phyloP scores from a whole-genome alignment of 2,329 filamentous ascomycete species.

The Ceratocystis variospora region DNA sequence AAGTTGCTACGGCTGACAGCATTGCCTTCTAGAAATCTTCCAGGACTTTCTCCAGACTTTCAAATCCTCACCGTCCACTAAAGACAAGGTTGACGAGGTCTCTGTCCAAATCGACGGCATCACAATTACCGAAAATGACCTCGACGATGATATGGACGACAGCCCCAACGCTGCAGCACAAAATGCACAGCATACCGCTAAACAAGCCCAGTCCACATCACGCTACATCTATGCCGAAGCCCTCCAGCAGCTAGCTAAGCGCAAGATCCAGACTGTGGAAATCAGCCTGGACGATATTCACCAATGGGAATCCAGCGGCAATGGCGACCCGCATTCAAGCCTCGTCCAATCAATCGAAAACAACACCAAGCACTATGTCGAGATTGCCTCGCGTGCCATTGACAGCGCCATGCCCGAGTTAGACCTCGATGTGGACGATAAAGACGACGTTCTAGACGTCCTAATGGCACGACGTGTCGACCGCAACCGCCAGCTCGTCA shows the following conservation, averaged over 20 bases:
- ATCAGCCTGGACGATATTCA: conserved; percentile 84
- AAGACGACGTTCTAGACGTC: conserved; percentile 92
- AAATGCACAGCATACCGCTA: conserved; percentile 33
- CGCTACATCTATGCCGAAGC: conserved; percentile 80
- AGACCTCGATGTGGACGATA: conserved; percentile 67
- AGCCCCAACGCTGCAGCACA: conserved; percentile 41
- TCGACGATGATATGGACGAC: conserved; percentile 84
- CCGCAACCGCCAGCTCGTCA: conserved; percentile 64
- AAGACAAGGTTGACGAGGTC: conserved; percentile 38
- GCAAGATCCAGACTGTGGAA: conserved; percentile 59
- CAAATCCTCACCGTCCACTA: conserved; percentile 55
- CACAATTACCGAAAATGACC: conserved; percentile 72
- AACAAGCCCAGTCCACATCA: conserved; percentile 38
- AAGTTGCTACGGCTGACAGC: not conserved
- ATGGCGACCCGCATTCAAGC: conserved; percentile 52
- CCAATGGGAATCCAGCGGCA: conserved; percentile 59
- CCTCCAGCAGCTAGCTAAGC: conserved; percentile 75
- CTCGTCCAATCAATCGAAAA: conserved; percentile 73
- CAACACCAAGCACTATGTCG: conserved; percentile 92
- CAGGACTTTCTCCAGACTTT: conserved; percentile 78
- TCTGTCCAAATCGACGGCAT: conserved; percentile 72
- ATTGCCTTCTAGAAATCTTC: conserved; percentile 50
- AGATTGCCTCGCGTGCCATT: conserved; percentile 75
- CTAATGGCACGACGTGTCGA: conserved; percentile 84
- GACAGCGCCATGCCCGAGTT: conserved; percentile 75